Base-by-base conservation (phyloP, 371 early-diverging fungal species). In the Saksenaea oblongispora region DNA sequence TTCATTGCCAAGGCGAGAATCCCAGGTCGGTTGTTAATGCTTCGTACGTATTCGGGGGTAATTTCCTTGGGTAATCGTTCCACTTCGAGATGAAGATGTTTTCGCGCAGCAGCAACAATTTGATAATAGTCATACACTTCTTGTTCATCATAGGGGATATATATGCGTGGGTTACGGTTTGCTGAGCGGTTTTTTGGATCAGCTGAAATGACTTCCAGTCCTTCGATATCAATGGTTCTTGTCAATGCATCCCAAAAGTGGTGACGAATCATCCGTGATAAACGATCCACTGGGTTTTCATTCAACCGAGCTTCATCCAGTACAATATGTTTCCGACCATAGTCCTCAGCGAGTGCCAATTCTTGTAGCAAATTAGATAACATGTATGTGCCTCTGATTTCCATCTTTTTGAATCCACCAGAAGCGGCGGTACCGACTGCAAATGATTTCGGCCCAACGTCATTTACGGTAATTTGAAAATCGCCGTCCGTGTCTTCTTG, bases 401-500 rank as follows among this genome's bases (percentile, higher is more conserved):
- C 94, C 60, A 88, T 89, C 59, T 91, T 91, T 56, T 85, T 80
- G 80, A 84, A 91, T 14, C 96, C 96, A 44, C 83, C 88, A 27
- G 91, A 90, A 64, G 86, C 88, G 5, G 91, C 91, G 0, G 96
- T 93, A 11, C 92, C 93, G 15, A 97, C 84, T 8, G 82, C 79
- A 61, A 97, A 85, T 4, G 86, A 76, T 71, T 96, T 97, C 24
- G 97, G 97, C 0, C 97, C 97, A 5, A 76, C 62, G 73, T 97
- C 97, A 56, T 89, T 85, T 53, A 97, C 80, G 1, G 96, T 97
- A 63, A 97, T 95, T 69, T 95, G 95, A 67, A 79, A 89, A 67
- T 97, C 93, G 17, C 92, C 92, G 75, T 95, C 91, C 0, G 95
- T 93, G 74, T 97, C 97, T 72, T 97, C 96, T 66, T 97, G 96